Conservation (phyloP, 768 basidiomycete species). For the Hypholoma fasciculare region DNA sequence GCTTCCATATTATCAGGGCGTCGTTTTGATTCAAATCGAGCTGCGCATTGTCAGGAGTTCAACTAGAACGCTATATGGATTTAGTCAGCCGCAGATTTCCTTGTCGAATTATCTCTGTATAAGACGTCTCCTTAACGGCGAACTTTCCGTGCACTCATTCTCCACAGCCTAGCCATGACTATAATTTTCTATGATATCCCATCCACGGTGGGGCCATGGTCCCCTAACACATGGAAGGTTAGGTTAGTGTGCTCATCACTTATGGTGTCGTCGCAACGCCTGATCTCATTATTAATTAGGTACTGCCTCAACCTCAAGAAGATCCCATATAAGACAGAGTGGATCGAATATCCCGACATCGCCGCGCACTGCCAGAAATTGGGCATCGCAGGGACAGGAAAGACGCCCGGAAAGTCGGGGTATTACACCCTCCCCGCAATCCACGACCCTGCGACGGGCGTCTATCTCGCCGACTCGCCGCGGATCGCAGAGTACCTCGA, state of each 20-base stretch:
- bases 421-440: slow-evolving; percentile 50
- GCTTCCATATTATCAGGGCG: too few relatives aligned
- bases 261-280: background rate
- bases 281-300: slow-evolving; percentile 4
- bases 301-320: slow-evolving; percentile 28
- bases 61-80: background rate
- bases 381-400: slow-evolving; percentile 33
- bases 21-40: too few relatives aligned
- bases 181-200: slow-evolving; percentile 36
- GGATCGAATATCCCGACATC: slow-evolving; percentile 50
- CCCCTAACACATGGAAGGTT: slow-evolving; percentile 33
- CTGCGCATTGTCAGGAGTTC: too few relatives aligned
- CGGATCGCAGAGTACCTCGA: slow-evolving; percentile 52
- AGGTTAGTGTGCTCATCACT: slow-evolving; percentile 17
- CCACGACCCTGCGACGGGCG: slow-evolving; percentile 39
- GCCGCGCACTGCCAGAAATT: slow-evolving; percentile 28
- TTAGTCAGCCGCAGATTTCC: background rate
- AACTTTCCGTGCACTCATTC: background rate
- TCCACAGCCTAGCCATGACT: background rate
- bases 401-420: slow-evolving; percentile 22
- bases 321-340: slow-evolving; percentile 42
- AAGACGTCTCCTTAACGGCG: background rate
- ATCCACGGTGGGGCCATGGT: slow-evolving; percentile 27
- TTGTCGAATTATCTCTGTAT: background rate
- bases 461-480: slow-evolving; percentile 38